Evolutionary conservation across 2,329 filamentous ascomycete genomes (phyloP), one percentile per base, ranked within the genome.

Genomic region (Fusarium sp.): DNA sequence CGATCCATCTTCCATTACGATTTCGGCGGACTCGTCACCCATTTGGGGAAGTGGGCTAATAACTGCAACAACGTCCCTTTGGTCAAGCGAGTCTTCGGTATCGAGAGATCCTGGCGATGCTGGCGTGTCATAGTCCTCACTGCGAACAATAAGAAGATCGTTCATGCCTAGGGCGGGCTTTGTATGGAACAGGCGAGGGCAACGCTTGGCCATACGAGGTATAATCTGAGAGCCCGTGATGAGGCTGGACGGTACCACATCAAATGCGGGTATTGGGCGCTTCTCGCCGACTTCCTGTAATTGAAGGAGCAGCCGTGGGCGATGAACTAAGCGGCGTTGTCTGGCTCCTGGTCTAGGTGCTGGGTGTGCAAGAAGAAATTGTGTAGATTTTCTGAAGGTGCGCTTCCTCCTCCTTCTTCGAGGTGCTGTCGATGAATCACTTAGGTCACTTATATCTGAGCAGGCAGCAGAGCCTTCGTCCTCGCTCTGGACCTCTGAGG

Each of bases 91-190:
- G 26, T 83, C 83, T 14, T 88, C 86, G 14, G 84, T 84, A 22
- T 88, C 85, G 61, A 86, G 56, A 32, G 75, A 72, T 41, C 72
- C 73, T 15, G 73, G 75, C 17, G 75, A 57, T 36, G 70, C 58
- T 26, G 78, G 75, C 8, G 76, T 62, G 17, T 82, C 84, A 79
- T 94, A 94, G 72, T 92, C 88, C 74, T 94, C 92, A 63, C 92
- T 93, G 75, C 88, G 89, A 36, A 95, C 87, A 51, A 96, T 81
- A 64, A 95, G 87, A 18, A 95, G 84, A 80, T 95, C 93, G 71
- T 92, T 89, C 28, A 89, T 86, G 38, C 91, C 89, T 8, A 95
- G 83, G 62, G 90, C 87, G 51, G 89, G 89, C 76, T 90, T 90
- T 28, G 88, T 87, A 59, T 88, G 86, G 76, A 93, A 91, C 55